Evolutionary conservation across 371 early-diverging fungal species (phyloP).

Genomic region (Synchytrium microbalum): DNA sequence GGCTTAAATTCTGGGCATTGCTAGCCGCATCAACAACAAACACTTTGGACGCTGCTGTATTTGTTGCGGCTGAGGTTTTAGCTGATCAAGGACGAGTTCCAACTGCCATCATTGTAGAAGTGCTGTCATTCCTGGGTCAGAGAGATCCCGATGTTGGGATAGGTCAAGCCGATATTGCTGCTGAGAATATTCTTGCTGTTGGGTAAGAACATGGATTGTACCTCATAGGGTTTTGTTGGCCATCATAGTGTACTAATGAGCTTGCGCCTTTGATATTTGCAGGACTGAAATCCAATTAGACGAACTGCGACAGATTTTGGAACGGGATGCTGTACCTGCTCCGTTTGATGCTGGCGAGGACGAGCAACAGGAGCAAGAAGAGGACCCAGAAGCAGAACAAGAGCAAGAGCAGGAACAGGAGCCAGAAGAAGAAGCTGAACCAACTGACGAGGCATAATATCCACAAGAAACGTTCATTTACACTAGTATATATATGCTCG

Average conservation of each 20-base stretch:
- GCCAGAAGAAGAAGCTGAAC: neutral
- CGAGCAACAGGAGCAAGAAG: neutral
- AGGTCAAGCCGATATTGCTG: neutral
- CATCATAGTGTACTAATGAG: neutral
- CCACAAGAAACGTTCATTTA: no score
- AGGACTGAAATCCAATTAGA: neutral
- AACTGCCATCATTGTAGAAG: slow-evolving; percentile 18
- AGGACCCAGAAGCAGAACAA: neutral
- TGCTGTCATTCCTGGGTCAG: slow-evolving; percentile 23
- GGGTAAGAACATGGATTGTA: neutral
- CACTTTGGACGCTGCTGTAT: slow-evolving; percentile 19
- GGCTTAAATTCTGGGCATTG: slow-evolving; percentile 42
- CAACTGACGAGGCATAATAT: no score
- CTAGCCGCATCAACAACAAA: slow-evolving; percentile 31
- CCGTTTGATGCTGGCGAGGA: neutral
- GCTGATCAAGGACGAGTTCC: slow-evolving; percentile 27
- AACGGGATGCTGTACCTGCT: neutral
- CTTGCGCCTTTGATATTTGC: neutral
- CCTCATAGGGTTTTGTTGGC: neutral
- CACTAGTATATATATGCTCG: no score
- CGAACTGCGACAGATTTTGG: neutral
- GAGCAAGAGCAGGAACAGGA: neutral
- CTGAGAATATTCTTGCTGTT: neutral
- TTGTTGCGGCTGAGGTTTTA: slow-evolving; percentile 3
- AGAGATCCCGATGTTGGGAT: slow-evolving; percentile 14